A percentile compares a stretch with the other conserved stretches of the same genome.
Conservation (phyloP, 176 grass and related monocot species). For the Lolium perenne region DNA sequence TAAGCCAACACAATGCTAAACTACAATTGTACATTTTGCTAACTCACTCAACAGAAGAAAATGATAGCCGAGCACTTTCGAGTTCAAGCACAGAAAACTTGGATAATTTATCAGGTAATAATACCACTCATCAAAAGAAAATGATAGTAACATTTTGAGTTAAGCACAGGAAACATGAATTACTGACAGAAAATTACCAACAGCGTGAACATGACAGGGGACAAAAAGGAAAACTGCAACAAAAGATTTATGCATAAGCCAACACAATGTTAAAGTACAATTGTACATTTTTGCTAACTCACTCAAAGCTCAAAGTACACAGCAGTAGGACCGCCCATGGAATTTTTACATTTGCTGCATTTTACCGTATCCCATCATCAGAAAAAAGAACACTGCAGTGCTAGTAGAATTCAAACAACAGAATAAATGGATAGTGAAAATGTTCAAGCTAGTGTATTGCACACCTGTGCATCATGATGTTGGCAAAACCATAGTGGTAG, state of each 20-base stretch:
- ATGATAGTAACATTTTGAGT: background rate
- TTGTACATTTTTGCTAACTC: background rate
- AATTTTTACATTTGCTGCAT: background rate
- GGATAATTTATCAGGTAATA: slow-evolving; percentile 3
- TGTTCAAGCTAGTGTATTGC: background rate
- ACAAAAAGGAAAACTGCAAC: background rate
- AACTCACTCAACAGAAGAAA: slow-evolving; percentile 8
- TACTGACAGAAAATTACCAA: background rate
- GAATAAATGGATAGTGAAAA: slow-evolving; percentile 22
- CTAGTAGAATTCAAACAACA: slow-evolving; percentile 28
- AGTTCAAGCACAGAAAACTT: background rate
- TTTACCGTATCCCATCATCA: background rate
- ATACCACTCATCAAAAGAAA: slow-evolving; percentile 3
- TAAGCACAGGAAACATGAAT: background rate
- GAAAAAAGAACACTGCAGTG: background rate
- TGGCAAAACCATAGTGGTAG: slow-evolving; percentile 96
- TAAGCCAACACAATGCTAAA: background rate
- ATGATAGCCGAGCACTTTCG: background rate
- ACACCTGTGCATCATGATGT: slow-evolving; percentile 86
- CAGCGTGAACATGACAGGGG: background rate
- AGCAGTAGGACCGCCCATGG: background rate
- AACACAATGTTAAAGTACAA: background rate
- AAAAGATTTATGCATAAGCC: background rate
- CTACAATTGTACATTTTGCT: background rate
- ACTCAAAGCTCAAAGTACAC: slow-evolving; percentile 6